Evolutionary conservation across 2,329 filamentous ascomycete species (phyloP), one percentile per base, ranked within the genome.

Genomic region (Fusarium anguioides): DNA sequence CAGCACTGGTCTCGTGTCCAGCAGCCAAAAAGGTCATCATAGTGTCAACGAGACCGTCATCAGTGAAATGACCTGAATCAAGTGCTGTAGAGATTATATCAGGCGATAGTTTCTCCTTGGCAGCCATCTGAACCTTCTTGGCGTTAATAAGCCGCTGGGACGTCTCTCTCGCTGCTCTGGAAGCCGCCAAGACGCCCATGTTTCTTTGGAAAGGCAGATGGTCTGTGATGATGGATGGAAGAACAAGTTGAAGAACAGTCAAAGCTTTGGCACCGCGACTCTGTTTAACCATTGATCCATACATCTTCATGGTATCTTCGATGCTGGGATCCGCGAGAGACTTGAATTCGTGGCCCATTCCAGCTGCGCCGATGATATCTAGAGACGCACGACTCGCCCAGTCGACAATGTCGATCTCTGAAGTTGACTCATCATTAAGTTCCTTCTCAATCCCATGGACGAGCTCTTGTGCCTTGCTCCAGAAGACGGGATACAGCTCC

Each of bases 1-100:
- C 75, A 4, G 81, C 80, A 2, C 80, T 82, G 1, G 81, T 82
- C 56, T 83, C 81, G 44, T 83, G 81, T 0, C 81, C 81, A 75
- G 70, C 61, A 4, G 61, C 61, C 12, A 64, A 18, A 24, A 64
- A 64, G 8, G 61, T 64, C 60, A 64, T 64, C 61, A 64, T 64
- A 0, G 59, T 64, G 21, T 64, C 61, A 4, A 64, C 60, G 1
- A 64, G 61, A 0, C 61, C 61, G 8, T 64, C 61, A 12, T 64
- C 61, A 0, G 52, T 64, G 8, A 81, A 82, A 31, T 52, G 61
- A 1, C 63, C 59, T 10, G 70, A 70, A 10, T 64, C 52, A 3
- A 81, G 60, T 2, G 78, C 78, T 0, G 79, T 77, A 7, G 78
- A 76, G 4, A 80, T 72, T 9, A 81, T 80, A 35, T 81, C 79